These are phyloP conservation scores for Agaricus sinodeliciosus DNA, from an alignment of 768 basidiomycete species.

Conservation along the genomic window DNA sequence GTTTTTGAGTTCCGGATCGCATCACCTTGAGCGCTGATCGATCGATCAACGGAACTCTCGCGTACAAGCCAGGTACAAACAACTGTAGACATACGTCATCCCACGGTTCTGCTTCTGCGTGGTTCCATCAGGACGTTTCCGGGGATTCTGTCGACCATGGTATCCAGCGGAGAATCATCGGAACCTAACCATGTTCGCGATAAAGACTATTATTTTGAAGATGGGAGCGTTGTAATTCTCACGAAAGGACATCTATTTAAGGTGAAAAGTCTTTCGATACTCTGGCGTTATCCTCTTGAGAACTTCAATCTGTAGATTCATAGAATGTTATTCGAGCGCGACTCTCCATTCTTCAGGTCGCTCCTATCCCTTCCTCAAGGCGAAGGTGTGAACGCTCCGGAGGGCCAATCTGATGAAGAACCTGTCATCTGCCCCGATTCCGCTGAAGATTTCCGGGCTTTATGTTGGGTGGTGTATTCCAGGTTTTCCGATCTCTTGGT, in stretches of 20 bases:
- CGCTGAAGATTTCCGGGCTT: conserved; percentile 13
- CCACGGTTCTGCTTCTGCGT: too few relatives aligned
- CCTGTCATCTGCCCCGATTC: conserved; percentile 13
- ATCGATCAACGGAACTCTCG: too few relatives aligned
- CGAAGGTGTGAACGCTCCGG: background rate
- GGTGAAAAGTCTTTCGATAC: background rate
- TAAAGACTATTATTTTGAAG: background rate
- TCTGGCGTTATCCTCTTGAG: too few relatives aligned
- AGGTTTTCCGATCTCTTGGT: conserved; percentile 6
- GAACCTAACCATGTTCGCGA: background rate
- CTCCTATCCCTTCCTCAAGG: background rate
- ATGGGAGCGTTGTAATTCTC: background rate
- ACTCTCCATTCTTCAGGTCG: background rate
- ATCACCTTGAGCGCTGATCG: too few relatives aligned
- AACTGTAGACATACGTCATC: too few relatives aligned
- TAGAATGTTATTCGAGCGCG: background rate
- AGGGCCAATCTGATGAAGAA: conserved; percentile 7
- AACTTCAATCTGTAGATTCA: background rate
- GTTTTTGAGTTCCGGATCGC: too few relatives aligned
- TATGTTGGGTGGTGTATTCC: conserved; percentile 17
- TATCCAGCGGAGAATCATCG: too few relatives aligned
- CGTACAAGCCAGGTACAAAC: too few relatives aligned
- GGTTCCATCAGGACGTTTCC: too few relatives aligned
- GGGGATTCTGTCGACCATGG: too few relatives aligned
- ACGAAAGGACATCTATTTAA: background rate